A percentile compares a stretch with the other conserved stretches of the same genome.
These are phyloP conservation scores for Talaromyces sp. DNA, from an alignment of 2,329 filamentous ascomycete species.

Conservation along the genomic window DNA sequence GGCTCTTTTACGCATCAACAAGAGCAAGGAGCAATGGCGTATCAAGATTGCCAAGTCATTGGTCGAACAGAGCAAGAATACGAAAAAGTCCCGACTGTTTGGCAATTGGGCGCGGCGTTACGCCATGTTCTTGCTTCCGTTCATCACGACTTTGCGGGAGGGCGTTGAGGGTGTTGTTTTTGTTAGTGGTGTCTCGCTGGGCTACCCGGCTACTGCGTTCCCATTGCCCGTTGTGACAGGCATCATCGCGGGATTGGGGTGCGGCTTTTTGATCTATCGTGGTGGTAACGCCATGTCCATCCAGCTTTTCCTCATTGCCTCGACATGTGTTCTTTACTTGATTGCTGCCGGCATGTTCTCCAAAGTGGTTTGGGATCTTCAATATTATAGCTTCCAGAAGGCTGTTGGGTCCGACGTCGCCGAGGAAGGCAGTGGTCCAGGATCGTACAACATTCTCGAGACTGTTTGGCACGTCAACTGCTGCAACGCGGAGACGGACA, in stretches of 20 bases:
- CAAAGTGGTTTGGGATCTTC: constrained; percentile 69
- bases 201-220: constrained; percentile 69
- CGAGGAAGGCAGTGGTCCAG: constrained; percentile 64
- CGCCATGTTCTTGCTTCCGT: constrained; percentile 80
- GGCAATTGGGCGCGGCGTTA: constrained; percentile 73
- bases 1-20: constrained; percentile 74
- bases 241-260: constrained; percentile 60
- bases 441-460: constrained; percentile 73
- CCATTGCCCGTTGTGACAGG: constrained; percentile 74
- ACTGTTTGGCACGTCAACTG: constrained; percentile 85
- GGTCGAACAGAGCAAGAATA: constrained; percentile 42
- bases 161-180: constrained; percentile 85
- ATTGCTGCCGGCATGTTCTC: constrained; percentile 81
- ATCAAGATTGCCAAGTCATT: constrained; percentile 72
- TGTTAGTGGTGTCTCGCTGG: constrained; percentile 77
- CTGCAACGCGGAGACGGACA: constrained; percentile 69
- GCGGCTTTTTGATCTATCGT: constrained; percentile 73
- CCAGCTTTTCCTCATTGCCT: constrained; percentile 76
- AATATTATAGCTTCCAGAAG: constrained; percentile 61
- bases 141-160: constrained; percentile 82
- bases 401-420: constrained; percentile 56
- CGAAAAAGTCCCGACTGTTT: constrained; percentile 36
- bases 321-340: constrained; percentile 79
- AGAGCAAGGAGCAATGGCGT: constrained; percentile 85
- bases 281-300: constrained; percentile 64